phyloP scores from a whole-genome alignment of 1,139 yeast species.

The Taphrina confusa region DNA sequence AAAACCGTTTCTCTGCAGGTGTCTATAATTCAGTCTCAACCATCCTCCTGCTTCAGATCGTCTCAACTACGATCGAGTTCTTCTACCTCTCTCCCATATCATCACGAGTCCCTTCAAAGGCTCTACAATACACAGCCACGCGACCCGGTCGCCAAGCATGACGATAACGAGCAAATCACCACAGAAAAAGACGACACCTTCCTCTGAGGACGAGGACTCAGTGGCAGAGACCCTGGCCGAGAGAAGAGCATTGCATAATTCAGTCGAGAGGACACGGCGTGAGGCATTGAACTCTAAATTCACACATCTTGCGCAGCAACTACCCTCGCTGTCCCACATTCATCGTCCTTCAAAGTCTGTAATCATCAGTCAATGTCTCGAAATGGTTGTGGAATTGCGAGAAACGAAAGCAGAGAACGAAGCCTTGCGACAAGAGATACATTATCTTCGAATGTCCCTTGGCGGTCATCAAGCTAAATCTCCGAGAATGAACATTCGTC shows the following conservation, averaged over 20 bases:
- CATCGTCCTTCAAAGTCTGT: constrained; percentile 31
- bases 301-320: constrained; percentile 20
- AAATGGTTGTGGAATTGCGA: constrained; percentile 29
- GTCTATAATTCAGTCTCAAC: no score
- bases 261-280: constrained; percentile 29
- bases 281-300: constrained; percentile 29
- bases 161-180: constrained; percentile 3
- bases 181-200: neutral
- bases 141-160: neutral
- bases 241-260: constrained; percentile 32
- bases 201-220: constrained; percentile 16
- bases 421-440: constrained; percentile 23
- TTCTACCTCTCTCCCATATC: no score
- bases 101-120: no score
- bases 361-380: constrained; percentile 31
- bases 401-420: constrained; percentile 21
- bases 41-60: no score
- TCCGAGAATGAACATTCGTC: neutral
- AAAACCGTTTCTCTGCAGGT: neutral
- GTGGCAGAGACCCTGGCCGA: constrained; percentile 23
- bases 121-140: no score
- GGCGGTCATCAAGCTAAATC: neutral
- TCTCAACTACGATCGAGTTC: no score
- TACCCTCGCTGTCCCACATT: constrained; percentile 27
- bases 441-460: constrained; percentile 14